Conservation (phyloP, 148 eudicot genomes). For the Persicaria tinctoria region DNA sequence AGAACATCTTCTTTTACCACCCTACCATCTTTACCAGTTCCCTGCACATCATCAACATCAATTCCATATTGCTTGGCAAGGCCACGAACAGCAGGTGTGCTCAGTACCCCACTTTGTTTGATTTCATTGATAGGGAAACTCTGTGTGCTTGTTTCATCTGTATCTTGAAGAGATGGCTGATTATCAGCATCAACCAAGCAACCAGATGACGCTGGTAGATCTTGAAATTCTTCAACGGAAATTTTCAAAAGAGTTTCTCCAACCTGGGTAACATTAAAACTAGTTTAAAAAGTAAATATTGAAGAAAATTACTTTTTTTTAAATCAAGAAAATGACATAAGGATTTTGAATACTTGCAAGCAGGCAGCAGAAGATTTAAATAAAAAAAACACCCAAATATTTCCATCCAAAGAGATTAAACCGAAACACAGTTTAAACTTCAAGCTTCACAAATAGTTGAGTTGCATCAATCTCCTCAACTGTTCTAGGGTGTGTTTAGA, state of each 20-base stretch:
- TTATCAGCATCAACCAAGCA: slow-evolving; percentile 17
- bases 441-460: neutral
- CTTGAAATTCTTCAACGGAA: slow-evolving; percentile 37
- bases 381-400: neutral
- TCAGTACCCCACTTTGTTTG: slow-evolving; percentile 36
- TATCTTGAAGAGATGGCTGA: slow-evolving; percentile 16
- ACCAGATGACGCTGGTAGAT: slow-evolving; percentile 26
- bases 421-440: neutral
- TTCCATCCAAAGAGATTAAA: neutral
- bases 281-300: neutral
- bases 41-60: slow-evolving; percentile 50
- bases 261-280: slow-evolving; percentile 42
- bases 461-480: neutral
- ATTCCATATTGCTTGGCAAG: slow-evolving; percentile 74
- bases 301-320: too few species aligned
- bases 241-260: slow-evolving; percentile 89
- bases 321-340: too few species aligned
- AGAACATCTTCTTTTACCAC: slow-evolving; percentile 72
- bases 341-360: neutral
- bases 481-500: neutral
- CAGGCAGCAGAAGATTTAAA: neutral
- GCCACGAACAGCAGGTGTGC: slow-evolving; percentile 81
- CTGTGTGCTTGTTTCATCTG: slow-evolving; percentile 24
- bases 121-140: slow-evolving; percentile 22
- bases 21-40: slow-evolving; percentile 79